A percentile compares a stretch with the other conserved stretches of the same genome.
phyloP scores from a whole-genome alignment of 1,139 yeast species.

The Petasospora fabianii region DNA sequence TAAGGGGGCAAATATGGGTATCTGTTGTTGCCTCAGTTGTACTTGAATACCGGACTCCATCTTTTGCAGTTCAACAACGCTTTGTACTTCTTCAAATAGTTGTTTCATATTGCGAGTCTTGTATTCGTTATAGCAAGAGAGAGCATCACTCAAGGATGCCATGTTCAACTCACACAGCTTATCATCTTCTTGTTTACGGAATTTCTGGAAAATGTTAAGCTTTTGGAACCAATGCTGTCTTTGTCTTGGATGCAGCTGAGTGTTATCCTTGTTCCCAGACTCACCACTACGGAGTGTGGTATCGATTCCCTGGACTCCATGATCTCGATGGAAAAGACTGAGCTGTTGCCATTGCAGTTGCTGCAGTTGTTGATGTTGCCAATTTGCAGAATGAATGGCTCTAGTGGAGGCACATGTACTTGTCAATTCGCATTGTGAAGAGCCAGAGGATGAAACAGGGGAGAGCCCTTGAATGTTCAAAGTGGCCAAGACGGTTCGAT shows the following conservation, averaged over 20 bases:
- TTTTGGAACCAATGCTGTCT: conserved; percentile 11
- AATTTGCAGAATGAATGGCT: conserved; percentile 1
- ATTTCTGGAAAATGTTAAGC: conserved; percentile 6
- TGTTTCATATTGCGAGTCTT: conserved; percentile 4
- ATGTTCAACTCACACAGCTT: neutral
- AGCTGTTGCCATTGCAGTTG: no score
- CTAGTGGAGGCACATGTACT: conserved; percentile 3
- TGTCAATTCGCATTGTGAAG: neutral
- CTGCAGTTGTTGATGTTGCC: no score
- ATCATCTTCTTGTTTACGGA: conserved; percentile 3
- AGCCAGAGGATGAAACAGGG: conserved; percentile 2
- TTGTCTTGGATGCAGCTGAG: neutral
- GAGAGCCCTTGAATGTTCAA: conserved; percentile 3
- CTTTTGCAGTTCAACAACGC: neutral
- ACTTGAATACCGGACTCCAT: no score
- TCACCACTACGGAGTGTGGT: conserved; percentile 4
- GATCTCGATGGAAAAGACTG: conserved; percentile 2
- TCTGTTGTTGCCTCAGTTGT: no score
- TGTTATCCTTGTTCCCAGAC: neutral
- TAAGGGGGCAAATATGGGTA: conserved; percentile 12
- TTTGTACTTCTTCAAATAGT: conserved; percentile 2
- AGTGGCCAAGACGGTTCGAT: conserved; percentile 3
- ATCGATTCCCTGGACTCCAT: conserved; percentile 2
- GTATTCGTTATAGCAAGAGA: conserved; percentile 8
- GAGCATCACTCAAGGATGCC: neutral